Conservation (phyloP, 257 asterid genomes). For the Solanum ossicruentum region DNA sequence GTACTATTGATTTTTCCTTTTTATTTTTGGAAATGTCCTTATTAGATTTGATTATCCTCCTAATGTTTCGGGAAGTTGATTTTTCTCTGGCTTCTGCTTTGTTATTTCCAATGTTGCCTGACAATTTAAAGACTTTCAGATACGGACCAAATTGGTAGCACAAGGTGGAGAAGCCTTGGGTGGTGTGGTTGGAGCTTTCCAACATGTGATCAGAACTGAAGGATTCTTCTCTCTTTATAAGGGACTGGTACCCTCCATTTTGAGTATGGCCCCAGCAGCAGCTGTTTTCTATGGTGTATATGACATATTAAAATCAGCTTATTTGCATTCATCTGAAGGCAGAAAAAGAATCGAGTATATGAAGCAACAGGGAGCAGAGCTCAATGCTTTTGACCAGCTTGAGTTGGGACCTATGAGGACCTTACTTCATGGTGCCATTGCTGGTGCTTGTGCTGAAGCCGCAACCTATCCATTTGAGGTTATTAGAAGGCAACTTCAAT, state of each 20-base stretch:
- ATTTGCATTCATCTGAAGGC: constrained; percentile 81
- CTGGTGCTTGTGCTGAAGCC: constrained; percentile 98
- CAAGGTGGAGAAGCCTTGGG: constrained; percentile 91
- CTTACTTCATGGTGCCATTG: constrained; percentile 81
- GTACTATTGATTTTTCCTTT: background rate
- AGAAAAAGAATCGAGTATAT: constrained; percentile 50
- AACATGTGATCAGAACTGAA: constrained; percentile 72
- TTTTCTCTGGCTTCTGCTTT: background rate
- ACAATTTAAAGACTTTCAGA: constrained; percentile 31
- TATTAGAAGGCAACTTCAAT: constrained; percentile 84
- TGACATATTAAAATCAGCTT: constrained; percentile 75
- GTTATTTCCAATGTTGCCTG: background rate
- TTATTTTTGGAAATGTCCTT: background rate
- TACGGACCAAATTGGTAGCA: constrained; percentile 90
- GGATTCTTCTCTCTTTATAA: constrained; percentile 90
- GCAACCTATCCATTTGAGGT: constrained; percentile 96
- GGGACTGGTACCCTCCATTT: constrained; percentile 84
- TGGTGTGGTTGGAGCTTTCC: constrained; percentile 90
- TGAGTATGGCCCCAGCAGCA: constrained; percentile 98
- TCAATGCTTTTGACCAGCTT: constrained; percentile 77
- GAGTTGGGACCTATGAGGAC: constrained; percentile 90
- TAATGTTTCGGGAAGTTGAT: background rate
- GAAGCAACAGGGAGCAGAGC: constrained; percentile 49
- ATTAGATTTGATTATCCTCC: background rate
- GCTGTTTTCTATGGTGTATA: constrained; percentile 94